phyloP scores from a whole-genome alignment of 1,139 yeast species.

The Blastobotrys arbuscula region DNA sequence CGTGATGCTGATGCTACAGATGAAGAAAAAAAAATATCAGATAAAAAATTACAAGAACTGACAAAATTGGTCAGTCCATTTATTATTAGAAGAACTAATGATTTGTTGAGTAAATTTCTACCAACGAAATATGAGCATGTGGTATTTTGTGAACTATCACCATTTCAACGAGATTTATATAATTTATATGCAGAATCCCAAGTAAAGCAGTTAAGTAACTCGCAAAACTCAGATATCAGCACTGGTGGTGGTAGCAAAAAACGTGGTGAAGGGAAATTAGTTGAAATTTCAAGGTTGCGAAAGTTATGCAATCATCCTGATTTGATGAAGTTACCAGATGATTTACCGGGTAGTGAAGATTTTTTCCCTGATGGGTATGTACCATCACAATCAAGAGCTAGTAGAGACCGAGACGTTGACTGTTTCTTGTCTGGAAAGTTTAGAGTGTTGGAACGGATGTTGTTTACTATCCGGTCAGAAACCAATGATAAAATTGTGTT shows the following conservation, averaged over 20 bases:
- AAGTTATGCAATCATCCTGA: slow-evolving; percentile 94
- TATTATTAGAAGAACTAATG: slow-evolving; percentile 93
- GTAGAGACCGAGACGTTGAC: slow-evolving; percentile 60
- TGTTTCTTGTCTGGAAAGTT: slow-evolving; percentile 54
- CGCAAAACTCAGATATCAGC: not conserved
- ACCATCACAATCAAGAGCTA: slow-evolving; percentile 39
- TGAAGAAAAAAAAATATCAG: slow-evolving; percentile 67
- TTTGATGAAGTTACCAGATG: slow-evolving; percentile 67
- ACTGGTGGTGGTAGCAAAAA: slow-evolving; percentile 2
- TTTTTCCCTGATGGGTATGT: slow-evolving; percentile 73
- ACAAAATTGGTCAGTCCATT: slow-evolving; percentile 78
- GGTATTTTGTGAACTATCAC: slow-evolving; percentile 77
- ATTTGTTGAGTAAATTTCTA: slow-evolving; percentile 82
- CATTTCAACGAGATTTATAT: slow-evolving; percentile 69
- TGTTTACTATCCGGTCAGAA: slow-evolving; percentile 65
- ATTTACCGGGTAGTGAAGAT: slow-evolving; percentile 60
- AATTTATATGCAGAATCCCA: slow-evolving; percentile 75
- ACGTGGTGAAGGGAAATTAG: slow-evolving; percentile 38
- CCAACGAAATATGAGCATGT: slow-evolving; percentile 97
- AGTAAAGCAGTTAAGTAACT: slow-evolving; percentile 51
- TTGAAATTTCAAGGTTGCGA: slow-evolving; percentile 83
- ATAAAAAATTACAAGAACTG: slow-evolving; percentile 60
- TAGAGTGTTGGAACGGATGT: slow-evolving; percentile 58
- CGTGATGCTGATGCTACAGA: slow-evolving; percentile 91
- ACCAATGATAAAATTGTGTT: slow-evolving; percentile 92